phyloP scores from a whole-genome alignment of 2,329 filamentous ascomycete genomes.

The Penicillium concentricum region DNA sequence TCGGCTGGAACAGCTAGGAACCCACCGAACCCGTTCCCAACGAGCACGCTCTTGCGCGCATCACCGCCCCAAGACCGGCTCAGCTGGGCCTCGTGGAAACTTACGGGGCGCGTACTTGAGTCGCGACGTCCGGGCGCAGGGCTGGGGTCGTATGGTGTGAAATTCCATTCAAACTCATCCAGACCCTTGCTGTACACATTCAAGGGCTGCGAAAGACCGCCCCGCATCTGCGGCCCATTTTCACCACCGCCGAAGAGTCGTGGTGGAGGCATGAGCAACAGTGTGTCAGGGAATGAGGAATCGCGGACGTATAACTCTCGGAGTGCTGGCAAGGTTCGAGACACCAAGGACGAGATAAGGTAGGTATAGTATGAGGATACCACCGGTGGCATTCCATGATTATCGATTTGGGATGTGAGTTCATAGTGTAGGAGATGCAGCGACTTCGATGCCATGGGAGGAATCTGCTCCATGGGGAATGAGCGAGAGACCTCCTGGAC shows the following conservation, averaged over 20 bases:
- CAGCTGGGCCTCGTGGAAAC: slow-evolving; percentile 45
- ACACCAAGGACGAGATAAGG: slow-evolving; percentile 76
- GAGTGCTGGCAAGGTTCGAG: slow-evolving; percentile 71
- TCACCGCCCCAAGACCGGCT: slow-evolving; percentile 61
- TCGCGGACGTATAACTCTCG: slow-evolving; percentile 82
- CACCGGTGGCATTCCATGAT: slow-evolving; percentile 55
- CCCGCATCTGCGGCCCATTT: slow-evolving; percentile 23
- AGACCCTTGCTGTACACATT: slow-evolving; percentile 66
- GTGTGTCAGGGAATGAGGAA: slow-evolving; percentile 74
- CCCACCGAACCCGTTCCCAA: slow-evolving; percentile 66
- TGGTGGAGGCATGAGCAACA: slow-evolving; percentile 69
- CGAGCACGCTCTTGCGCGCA: slow-evolving; percentile 60
- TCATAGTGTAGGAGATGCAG: slow-evolving; percentile 78
- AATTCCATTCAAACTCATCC: slow-evolving; percentile 67
- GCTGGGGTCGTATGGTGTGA: slow-evolving; percentile 58
- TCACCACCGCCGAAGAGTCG: slow-evolving; percentile 50
- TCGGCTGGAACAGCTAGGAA: slow-evolving; percentile 63
- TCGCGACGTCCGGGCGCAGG: slow-evolving; percentile 36
- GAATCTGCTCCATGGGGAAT: slow-evolving; percentile 57
- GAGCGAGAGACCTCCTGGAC: slow-evolving; percentile 56
- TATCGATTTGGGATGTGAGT: slow-evolving; percentile 61
- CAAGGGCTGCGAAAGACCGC: slow-evolving; percentile 55
- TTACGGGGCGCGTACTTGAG: slow-evolving; percentile 46
- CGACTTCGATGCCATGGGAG: slow-evolving; percentile 65
- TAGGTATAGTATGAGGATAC: slow-evolving; percentile 75